Base-by-base conservation (phyloP, 2,329 filamentous ascomycete genomes). In the Plectosphaerella cucumerina region DNA sequence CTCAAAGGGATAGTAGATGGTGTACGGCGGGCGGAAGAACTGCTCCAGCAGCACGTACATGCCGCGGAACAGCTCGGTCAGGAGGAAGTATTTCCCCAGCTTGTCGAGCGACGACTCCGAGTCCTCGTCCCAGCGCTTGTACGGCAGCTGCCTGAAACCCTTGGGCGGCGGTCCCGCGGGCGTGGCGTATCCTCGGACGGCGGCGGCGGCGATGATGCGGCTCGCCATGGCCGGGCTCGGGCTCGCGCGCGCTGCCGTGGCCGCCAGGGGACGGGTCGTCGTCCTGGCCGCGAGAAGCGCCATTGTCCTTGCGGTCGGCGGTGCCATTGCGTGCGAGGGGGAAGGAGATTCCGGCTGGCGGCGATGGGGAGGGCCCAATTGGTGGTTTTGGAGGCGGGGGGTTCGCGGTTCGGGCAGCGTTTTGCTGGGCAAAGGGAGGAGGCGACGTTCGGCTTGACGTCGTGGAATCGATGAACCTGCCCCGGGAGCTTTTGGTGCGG, bases 31-130 rank as follows among this genome's bases (percentile, higher is more conserved):
- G 71, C 94, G 81, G 80, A 99, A 97, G 82, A 88, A 99, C 78
- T 99, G 93, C 82, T 99, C 94, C 67, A 99, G 69, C 72, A 94
- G 84, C 60, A 99, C 86, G 68, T 97, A 99, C 94, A 99, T 97
- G 72, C 94, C 94, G 66, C 94, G 85, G 70, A 90, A 81, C 87
- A 97, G 94, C 80, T 99, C 94, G 49, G 89, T 86, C 79, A 97
- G 76, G 68, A 99, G 81, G 75, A 99, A 99, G 79, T 91, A 97
- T 69, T 92, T 94, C 61, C 89, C 91, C 57, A 90, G 80, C 70
- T 86, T 87, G 73, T 97, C 90, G 60, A 95, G 74, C 34, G 87
- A 82, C 58, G 80, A 84, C 68, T 96, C 90, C 56, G 81, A 78
- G 58, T 85, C 80, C 70, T 95, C 82, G 60, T 95, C 85, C 90